A percentile compares a stretch with the other conserved stretches of the same genome.
Evolutionary conservation across 306 rosid genomes (phyloP).

Genomic region (Dalbergia oliveri): DNA sequence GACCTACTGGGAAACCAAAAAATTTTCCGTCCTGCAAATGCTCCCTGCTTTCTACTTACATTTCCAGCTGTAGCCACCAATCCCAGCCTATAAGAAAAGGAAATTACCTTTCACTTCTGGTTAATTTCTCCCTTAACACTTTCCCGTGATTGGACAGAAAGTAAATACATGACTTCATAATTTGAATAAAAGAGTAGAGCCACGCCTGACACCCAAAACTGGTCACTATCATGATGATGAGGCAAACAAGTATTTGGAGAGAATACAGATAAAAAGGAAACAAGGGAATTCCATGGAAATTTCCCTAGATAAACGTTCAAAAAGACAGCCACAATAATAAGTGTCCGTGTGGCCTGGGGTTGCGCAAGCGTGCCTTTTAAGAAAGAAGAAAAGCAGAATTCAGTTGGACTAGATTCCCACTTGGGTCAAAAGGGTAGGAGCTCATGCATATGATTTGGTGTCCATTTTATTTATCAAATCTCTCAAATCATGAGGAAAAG

Average conservation of each 20-base stretch:
- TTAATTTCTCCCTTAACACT: background rate
- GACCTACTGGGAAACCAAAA: too few species aligned
- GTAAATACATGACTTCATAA: background rate
- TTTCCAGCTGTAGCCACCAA: background rate
- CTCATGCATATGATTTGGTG: slow-evolving; percentile 50
- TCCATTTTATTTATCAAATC: slow-evolving; percentile 26
- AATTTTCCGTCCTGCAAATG: too few species aligned
- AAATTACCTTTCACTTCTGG: slow-evolving; percentile 26
- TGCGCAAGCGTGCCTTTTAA: slow-evolving; percentile 57
- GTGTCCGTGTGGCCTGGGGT: slow-evolving; percentile 53
- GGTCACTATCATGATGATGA: background rate
- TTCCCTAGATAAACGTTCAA: slow-evolving; percentile 32
- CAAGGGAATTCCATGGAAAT: slow-evolving; percentile 25
- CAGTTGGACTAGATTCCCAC: slow-evolving; percentile 59
- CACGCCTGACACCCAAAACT: slow-evolving; percentile 16
- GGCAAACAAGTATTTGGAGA: background rate
- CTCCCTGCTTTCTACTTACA: slow-evolving; percentile 2
- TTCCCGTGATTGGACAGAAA: background rate
- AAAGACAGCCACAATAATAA: slow-evolving; percentile 40
- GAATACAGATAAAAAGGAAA: background rate
- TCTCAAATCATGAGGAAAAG: slow-evolving; percentile 30
- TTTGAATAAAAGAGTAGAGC: slow-evolving; percentile 21
- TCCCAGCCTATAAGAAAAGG: background rate
- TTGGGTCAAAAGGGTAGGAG: slow-evolving; percentile 44
- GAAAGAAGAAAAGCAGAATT: slow-evolving; percentile 38